Conservation (phyloP, 164 flowering plant genomes). For the Annona cherimola region DNA sequence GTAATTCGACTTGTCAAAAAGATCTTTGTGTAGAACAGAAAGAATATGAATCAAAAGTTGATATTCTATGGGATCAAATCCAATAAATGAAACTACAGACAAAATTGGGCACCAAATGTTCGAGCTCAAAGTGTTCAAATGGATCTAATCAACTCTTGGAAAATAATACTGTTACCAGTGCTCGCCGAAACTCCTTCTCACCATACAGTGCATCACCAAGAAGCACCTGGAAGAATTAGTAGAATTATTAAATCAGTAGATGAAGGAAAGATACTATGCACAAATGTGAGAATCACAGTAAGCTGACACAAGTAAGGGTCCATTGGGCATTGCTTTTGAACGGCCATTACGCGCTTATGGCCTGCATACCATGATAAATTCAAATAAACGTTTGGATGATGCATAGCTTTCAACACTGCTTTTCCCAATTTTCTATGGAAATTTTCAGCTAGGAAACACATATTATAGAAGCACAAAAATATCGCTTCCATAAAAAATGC, state of each 20-base stretch:
- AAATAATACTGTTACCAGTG: constrained; percentile 42
- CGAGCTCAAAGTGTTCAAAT: neutral
- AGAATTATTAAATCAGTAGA: neutral
- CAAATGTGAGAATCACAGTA: neutral
- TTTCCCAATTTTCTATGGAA: no score
- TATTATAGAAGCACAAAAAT: no score
- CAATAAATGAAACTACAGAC: neutral
- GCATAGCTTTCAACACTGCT: no score
- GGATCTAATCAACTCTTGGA: neutral
- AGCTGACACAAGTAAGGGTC: neutral
- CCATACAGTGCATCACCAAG: constrained; percentile 80
- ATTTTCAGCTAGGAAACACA: no score
- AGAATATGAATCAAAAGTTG: neutral
- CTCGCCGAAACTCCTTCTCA: constrained; percentile 73
- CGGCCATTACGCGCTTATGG: no score
- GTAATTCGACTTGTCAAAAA: neutral
- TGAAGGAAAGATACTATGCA: neutral
- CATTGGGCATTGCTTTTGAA: no score
- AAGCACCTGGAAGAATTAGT: constrained; percentile 46
- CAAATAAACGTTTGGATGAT: no score
- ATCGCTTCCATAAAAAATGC: no score
- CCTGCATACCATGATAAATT: no score
- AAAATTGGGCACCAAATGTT: neutral
- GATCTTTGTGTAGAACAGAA: neutral
- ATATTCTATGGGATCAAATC: neutral